Conservation (phyloP, 2,329 filamentous ascomycete species). For the Talaromyces atroroseus region DNA sequence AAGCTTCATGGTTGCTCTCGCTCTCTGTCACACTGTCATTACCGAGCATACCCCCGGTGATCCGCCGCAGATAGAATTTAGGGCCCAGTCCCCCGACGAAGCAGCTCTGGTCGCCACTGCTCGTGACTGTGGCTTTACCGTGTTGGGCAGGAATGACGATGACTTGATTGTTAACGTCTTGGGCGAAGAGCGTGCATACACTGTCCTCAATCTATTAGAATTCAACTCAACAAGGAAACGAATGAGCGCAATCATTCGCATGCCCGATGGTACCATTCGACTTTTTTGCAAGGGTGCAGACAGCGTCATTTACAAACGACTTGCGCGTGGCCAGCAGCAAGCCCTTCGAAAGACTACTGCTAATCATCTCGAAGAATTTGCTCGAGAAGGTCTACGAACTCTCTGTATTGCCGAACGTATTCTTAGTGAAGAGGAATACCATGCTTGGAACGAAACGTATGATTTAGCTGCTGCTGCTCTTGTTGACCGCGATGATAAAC, state of each 20-base stretch:
- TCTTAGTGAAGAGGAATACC: slow-evolving; percentile 76
- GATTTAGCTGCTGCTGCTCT: slow-evolving; percentile 80
- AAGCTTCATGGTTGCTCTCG: slow-evolving; percentile 89
- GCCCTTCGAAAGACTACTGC: slow-evolving; percentile 79
- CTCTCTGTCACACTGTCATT: slow-evolving; percentile 95
- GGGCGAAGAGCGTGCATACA: slow-evolving; percentile 78
- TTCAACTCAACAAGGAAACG: slow-evolving; percentile 96
- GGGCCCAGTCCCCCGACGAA: slow-evolving; percentile 95
- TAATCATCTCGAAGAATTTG: slow-evolving; percentile 94
- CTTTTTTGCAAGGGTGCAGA: slow-evolving; percentile 97
- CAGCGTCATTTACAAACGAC: slow-evolving; percentile 89
- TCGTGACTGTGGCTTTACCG: slow-evolving; percentile 90
- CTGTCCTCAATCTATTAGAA: slow-evolving; percentile 88
- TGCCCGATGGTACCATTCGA: slow-evolving; percentile 84
- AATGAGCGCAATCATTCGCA: slow-evolving; percentile 94
- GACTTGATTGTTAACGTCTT: slow-evolving; percentile 81
- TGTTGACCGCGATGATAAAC: slow-evolving; percentile 81
- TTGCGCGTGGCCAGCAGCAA: slow-evolving; percentile 77
- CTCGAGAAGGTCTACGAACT: slow-evolving; percentile 87
- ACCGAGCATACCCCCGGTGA: slow-evolving; percentile 87
- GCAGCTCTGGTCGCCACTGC: slow-evolving; percentile 91
- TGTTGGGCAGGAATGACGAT: slow-evolving; percentile 72
- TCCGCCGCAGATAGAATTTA: slow-evolving; percentile 85
- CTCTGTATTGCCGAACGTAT: slow-evolving; percentile 86
- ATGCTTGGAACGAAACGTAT: slow-evolving; percentile 77